phyloP scores from a whole-genome alignment of 192 early-diverging fungal genomes.

The Jimgerdemannia flammicorona region DNA sequence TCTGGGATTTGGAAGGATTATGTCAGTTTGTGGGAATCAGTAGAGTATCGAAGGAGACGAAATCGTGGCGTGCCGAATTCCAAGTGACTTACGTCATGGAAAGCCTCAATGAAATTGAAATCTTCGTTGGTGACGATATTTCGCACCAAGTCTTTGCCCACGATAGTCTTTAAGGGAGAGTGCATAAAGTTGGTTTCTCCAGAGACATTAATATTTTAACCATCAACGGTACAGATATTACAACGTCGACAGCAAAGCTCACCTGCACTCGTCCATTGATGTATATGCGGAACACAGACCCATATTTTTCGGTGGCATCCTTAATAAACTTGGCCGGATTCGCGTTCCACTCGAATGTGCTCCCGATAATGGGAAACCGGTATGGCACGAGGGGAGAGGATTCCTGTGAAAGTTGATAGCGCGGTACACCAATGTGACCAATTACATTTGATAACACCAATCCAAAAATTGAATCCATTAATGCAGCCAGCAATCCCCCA shows the following conservation, averaged over 20 bases:
- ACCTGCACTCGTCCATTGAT: constrained; percentile 2
- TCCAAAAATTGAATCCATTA: not conserved
- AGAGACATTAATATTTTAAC: not conserved
- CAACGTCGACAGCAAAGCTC: not conserved
- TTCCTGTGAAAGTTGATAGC: not conserved
- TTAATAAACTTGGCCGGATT: constrained; percentile 15
- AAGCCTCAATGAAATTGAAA: not conserved
- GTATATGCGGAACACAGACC: constrained; percentile 12
- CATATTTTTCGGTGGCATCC: constrained; percentile 8
- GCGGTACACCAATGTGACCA: not conserved
- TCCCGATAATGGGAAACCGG: constrained; percentile 17
- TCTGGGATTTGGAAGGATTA: not conserved
- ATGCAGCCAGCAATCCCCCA: not conserved
- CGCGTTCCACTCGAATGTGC: constrained; percentile 5
- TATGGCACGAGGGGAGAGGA: constrained; percentile 11
- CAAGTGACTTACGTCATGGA: not conserved
- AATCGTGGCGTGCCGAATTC: not conserved
- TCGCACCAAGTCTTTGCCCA: not conserved
- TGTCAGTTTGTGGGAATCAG: not conserved
- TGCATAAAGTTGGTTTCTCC: not conserved
- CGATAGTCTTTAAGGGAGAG: not conserved
- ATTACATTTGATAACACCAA: too few species aligned
- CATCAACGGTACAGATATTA: not conserved
- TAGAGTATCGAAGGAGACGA: not conserved
- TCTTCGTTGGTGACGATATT: not conserved